These are phyloP conservation scores for Suillus weaverae DNA, from an alignment of 768 basidiomycete species.

Conservation along the genomic window DNA sequence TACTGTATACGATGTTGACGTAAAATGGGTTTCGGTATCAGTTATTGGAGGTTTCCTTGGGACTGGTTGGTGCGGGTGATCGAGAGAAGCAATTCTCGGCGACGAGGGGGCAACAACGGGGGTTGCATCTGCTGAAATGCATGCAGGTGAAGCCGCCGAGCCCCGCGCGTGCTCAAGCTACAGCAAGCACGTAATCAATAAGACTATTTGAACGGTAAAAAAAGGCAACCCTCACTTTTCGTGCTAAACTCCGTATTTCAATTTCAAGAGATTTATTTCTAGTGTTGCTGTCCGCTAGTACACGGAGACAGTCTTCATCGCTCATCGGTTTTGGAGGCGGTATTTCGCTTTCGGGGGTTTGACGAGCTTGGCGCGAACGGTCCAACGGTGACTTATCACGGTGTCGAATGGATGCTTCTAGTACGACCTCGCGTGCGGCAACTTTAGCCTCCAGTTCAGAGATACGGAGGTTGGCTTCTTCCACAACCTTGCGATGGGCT, in stretches of 20 bases:
- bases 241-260: constrained; percentile 42
- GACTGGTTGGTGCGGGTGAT: background rate
- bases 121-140: background rate
- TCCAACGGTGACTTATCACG: background rate
- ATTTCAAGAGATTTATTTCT: constrained; percentile 45
- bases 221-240: constrained; percentile 31
- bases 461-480: constrained; percentile 42
- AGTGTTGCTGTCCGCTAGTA: constrained; percentile 38
- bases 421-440: constrained; percentile 56
- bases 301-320: constrained; percentile 41
- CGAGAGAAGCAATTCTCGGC: background rate
- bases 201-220: background rate
- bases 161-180: background rate
- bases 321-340: constrained; percentile 23
- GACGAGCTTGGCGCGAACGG: background rate
- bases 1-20: background rate
- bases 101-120: background rate
- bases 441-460: constrained; percentile 51
- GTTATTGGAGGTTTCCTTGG: background rate
- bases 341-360: constrained; percentile 8
- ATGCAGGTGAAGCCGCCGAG: background rate
- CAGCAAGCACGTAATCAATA: background rate
- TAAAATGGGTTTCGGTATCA: background rate
- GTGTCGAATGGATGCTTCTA: constrained; percentile 37
- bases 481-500: constrained; percentile 41